These are phyloP conservation scores for Quercus suber DNA, from an alignment of 306 rosid genomes.

Conservation along the genomic window DNA sequence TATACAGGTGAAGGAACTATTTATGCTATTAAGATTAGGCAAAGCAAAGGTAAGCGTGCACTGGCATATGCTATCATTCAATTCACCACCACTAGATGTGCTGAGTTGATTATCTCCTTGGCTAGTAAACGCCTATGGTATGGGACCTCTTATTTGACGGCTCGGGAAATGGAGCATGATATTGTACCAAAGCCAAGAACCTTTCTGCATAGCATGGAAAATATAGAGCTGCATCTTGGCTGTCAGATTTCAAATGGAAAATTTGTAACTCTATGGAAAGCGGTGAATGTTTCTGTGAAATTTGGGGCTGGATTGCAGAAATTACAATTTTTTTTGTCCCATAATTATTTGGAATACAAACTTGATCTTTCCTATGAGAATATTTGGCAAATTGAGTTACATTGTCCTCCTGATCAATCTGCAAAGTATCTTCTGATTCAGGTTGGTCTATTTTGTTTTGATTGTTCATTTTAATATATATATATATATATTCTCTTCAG, in stretches of 20 bases:
- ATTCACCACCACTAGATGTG: conserved; percentile 32
- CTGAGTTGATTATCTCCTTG: conserved; percentile 28
- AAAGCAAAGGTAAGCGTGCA: conserved; percentile 14
- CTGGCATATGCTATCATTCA: conserved; percentile 64
- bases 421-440: conserved; percentile 62
- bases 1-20: conserved; percentile 55
- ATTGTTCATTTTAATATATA: neutral
- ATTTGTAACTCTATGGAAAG: conserved; percentile 40
- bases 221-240: conserved; percentile 57
- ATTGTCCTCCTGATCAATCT: conserved; percentile 33
- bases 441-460: conserved; percentile 35
- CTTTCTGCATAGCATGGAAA: conserved; percentile 25
- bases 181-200: conserved; percentile 48
- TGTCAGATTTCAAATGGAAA: conserved; percentile 47
- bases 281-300: conserved; percentile 31
- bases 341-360: conserved; percentile 29
- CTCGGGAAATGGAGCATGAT: conserved; percentile 43
- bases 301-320: conserved; percentile 50
- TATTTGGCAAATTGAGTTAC: conserved; percentile 63
- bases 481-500: neutral
- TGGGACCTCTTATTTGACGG: conserved; percentile 32
- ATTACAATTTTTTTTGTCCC: conserved; percentile 33
- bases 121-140: conserved; percentile 28
- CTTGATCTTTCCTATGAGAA: conserved; percentile 62
- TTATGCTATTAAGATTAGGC: conserved; percentile 49